Evolutionary conservation across 805 yeast species (phyloP).

Genomic region (Barnettozyma populi): DNA sequence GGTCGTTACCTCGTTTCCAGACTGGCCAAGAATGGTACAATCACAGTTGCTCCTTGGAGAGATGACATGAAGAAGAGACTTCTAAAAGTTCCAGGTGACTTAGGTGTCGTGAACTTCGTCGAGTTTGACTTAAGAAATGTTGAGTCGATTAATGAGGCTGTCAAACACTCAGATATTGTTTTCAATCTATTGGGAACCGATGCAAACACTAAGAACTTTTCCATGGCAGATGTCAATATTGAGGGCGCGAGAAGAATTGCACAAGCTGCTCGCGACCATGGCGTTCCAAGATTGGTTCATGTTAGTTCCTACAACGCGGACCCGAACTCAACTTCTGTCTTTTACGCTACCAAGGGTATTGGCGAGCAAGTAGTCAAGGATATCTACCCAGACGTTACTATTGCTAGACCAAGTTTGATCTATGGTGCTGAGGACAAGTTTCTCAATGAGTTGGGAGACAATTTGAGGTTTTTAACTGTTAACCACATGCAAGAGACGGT

Average conservation of each 20-base stretch:
- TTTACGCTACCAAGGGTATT: constrained; percentile 71
- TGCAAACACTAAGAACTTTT: constrained; percentile 70
- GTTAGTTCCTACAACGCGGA: constrained; percentile 77
- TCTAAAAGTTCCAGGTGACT: constrained; percentile 77
- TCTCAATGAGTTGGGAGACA: constrained; percentile 52
- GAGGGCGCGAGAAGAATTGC: constrained; percentile 77
- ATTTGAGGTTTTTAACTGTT: constrained; percentile 58
- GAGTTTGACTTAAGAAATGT: constrained; percentile 80
- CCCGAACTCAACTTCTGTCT: constrained; percentile 61
- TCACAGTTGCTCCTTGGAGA: constrained; percentile 71
- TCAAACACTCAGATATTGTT: constrained; percentile 77
- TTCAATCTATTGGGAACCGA: constrained; percentile 76
- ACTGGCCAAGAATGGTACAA: constrained; percentile 78
- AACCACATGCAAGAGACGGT: constrained; percentile 57
- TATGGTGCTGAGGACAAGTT: constrained; percentile 71
- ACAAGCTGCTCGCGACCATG: constrained; percentile 60
- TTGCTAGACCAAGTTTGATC: constrained; percentile 81
- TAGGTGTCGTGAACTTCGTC: constrained; percentile 79
- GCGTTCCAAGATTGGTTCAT: constrained; percentile 70
- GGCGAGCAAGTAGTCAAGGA: constrained; percentile 70
- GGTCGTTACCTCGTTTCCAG: constrained; percentile 69
- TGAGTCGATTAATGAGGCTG: constrained; percentile 68
- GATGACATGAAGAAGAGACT: constrained; percentile 75
- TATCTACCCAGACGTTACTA: constrained; percentile 67
- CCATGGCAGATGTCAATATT: constrained; percentile 78